Evolutionary conservation across 108 stramenopile species (phyloP), one percentile per base, ranked within the genome.

Genomic region (Mediolabrus comicus): DNA sequence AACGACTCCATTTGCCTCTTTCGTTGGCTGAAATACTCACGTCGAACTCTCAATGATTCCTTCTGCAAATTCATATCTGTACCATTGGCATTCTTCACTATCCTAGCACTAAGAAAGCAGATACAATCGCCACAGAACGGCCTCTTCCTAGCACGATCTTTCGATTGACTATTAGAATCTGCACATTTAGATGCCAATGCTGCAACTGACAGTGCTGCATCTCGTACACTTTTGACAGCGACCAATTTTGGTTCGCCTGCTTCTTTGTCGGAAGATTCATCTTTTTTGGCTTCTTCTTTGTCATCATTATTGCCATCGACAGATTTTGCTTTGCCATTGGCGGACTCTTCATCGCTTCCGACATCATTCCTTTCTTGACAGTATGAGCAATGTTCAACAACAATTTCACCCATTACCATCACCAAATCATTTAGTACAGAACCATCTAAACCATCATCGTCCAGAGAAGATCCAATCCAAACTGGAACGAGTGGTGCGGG

Each of bases 331-430:
- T 25, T 39, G 65, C 33, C 26, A 34, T 59, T 9, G 41, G 32
- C 16, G 24, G 28, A 10, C 10, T 57, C 30, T 54, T 41, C 31
- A 13, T 34, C 32, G 32, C 28, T 69, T 49, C 46, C 46, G 46
- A 22, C 22, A 17, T 49, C 46, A 24, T 22, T 49, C 22, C 22
- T 17, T 6, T 56, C 33, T 16, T 17, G 56, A 59, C 62, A 59
- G 43, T 56, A 17, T 22, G 17, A 36, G 43, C 78, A 79, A 57
- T 31, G 36, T n/a, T 79, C 78, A 6, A 62, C 53, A 14, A 79
- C 71, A 36, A 79, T 72, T n/a, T 79, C 78, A 39, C 78, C 78
- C 71, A 72, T 72, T 4, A 79, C 67, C 71, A 79, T 72, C n/a
- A 79, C 78, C 54, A 79, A 72, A 63, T 79, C 78, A 58, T 71